Evolutionary conservation across 768 basidiomycete genomes (phyloP).

Genomic region (Suillus tomentosus): DNA sequence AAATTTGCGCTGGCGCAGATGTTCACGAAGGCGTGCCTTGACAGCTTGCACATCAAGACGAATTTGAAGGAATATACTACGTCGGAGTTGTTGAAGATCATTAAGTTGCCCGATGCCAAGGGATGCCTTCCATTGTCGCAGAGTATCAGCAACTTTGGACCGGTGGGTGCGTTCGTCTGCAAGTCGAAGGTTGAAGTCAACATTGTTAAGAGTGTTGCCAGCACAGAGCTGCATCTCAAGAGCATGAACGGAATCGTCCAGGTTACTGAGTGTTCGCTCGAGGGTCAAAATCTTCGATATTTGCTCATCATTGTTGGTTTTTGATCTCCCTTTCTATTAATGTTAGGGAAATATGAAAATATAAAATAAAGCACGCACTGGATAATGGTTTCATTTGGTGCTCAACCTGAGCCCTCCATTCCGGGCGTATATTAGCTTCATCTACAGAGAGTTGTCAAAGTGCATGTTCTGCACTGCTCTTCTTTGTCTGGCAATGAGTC

Average conservation of each 20-base stretch:
- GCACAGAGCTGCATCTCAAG: neutral
- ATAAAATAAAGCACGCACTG: conserved; percentile 1
- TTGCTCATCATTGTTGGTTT: conserved; percentile 1
- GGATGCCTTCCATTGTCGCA: neutral
- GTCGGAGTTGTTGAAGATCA: neutral
- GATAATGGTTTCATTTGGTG: neutral
- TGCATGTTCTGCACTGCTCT: too few species aligned
- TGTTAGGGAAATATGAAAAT: neutral
- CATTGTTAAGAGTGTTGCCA: neutral
- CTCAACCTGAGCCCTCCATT: neutral
- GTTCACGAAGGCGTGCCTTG: neutral
- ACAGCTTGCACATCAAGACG: neutral
- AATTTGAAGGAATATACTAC: neutral
- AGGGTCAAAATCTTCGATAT: conserved; percentile 1
- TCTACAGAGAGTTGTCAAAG: too few species aligned
- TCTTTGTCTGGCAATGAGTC: too few species aligned
- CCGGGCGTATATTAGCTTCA: neutral
- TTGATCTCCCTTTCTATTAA: neutral
- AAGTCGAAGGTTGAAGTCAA: conserved; percentile 1
- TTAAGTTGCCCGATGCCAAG: neutral
- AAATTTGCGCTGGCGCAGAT: neutral
- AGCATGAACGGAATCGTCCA: neutral
- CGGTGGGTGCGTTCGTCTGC: neutral
- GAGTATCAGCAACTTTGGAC: neutral
- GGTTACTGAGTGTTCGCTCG: neutral